Evolutionary conservation across 2,329 filamentous ascomycete species (phyloP), one percentile per base, ranked within the genome.

Genomic region (Calycina marina): DNA sequence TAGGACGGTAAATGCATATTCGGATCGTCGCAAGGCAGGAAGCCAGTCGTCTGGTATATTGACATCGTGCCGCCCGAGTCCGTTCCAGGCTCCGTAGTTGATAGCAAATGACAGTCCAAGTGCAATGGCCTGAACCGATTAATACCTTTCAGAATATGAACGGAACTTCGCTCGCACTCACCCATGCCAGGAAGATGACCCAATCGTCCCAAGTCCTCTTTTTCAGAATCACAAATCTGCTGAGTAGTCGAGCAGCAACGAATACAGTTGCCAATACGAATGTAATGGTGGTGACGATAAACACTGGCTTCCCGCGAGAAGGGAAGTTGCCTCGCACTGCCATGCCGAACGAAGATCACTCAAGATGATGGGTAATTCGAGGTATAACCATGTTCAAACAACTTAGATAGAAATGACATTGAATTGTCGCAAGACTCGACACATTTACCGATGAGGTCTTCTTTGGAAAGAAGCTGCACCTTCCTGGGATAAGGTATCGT

Each of bases 151-250:
- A 5, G 20, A 12, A 22, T 12, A 3, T 18, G 5, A 32, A 24
- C n/a, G 9, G 8, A 6, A 17, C 5, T 4, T 32, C 8, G 9
- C 11, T 5, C 6, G 15, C 13, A 42, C 47, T 34, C 31, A 73
- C 55, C 86, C 84, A 93, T 34, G 85, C 83, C 25, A 81, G 43
- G 8, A 84, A 55, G 55, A 93, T 90, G 46, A 81, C 70, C 55
- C 76, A 79, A 61, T 93, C 86, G 56, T 93, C 84, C 61, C 70
- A 69, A 34, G 67, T 73, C 31, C 84, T 57, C 34, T 68, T 74
- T 44, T 70, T 72, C 35, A 93, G 77, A 30, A 94, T 76, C 28
- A 67, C 71, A 30, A 70, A 63, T 16, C 85, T 70, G 38, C 80
- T 84, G 25, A 82, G 58, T 43, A 93, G 62, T 34, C 86, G 74